phyloP scores from a whole-genome alignment of 169 alveolate genomes.

The Eimeria falciformis region DNA sequence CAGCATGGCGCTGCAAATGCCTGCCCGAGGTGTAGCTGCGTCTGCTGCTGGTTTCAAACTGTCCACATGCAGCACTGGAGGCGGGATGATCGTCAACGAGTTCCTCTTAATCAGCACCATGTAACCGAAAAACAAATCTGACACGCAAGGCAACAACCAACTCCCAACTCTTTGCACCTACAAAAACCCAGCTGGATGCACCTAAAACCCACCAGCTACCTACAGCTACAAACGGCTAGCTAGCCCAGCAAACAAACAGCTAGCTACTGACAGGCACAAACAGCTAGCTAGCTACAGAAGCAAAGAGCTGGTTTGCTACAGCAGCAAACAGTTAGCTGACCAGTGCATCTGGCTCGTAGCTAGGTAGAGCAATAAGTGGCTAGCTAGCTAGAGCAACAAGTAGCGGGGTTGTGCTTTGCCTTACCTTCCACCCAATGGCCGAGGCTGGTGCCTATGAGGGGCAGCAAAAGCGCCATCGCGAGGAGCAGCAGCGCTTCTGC shows the following conservation, averaged over 20 bases:
- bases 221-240: background rate
- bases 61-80: slow-evolving; percentile 12
- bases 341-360: too few species aligned
- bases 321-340: too few species aligned
- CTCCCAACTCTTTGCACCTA: background rate
- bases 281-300: too few species aligned
- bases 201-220: too few species aligned
- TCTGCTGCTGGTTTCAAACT: background rate
- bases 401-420: too few species aligned
- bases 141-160: background rate
- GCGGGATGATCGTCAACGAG: slow-evolving; percentile 55
- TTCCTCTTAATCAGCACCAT: slow-evolving; percentile 69
- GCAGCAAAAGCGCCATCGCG: slow-evolving; percentile 41
- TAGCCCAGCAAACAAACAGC: background rate
- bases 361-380: too few species aligned
- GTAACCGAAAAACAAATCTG: slow-evolving; percentile 49
- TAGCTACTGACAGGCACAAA: too few species aligned
- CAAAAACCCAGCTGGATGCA: too few species aligned
- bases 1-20: slow-evolving; percentile 19
- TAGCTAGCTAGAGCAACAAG: too few species aligned
- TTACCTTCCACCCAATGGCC: slow-evolving; percentile 66
- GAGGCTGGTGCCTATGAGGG: slow-evolving; percentile 46
- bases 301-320: too few species aligned
- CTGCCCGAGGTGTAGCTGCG: background rate
- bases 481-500: slow-evolving; percentile 67